Base-by-base conservation (phyloP, 345 rosid genomes). In the Carallia brachiata region DNA sequence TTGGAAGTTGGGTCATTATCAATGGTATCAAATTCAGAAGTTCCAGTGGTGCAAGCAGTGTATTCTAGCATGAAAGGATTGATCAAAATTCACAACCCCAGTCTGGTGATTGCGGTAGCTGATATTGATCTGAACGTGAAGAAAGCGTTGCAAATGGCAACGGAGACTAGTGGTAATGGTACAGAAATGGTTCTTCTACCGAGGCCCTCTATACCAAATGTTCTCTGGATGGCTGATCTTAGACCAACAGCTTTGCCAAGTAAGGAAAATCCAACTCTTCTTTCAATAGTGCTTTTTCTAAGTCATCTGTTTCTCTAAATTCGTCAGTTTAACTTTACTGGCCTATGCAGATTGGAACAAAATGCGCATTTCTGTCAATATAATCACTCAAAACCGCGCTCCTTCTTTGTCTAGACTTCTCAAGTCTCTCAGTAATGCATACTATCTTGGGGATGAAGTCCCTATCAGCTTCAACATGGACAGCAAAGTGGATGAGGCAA, bases 221-320 rank as follows among this genome's bases (percentile, higher is more conserved):
- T 87, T 81, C 85, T 95, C 7, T 95, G 99, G 99, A 95, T 92
- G 99, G 90, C 99, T 74, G 97, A 92, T 83, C 86, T 95, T 23
- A 88, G 96, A 83, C 75, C 99, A 70, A 85, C 98, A 44, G 91
- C 99, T 72, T 76, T 95, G 82, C 92, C 99, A 73, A 82, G 99
- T 95, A 92, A 89, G 92, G 66, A 34, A 17, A 53, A 67, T 27
- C 62, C 56, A 28, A 53, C 13, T 69, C 69, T 62, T 68, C 28
- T 57, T 6, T 30, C 44, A 52, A 56, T 16, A 61, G 10, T 34
- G 32, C 48, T 66, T 70, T 23, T 52, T 30, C 47, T 8, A 23
- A 10, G 4, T 50, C 40, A 37, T 61, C 27, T 34, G 30, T n/a
- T 31, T 70, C 13, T 9, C 30, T 1, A 12, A 19, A 23, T 23